These are phyloP conservation scores for Acer yangbiense DNA, from an alignment of 345 rosid genomes.

Conservation along the genomic window DNA sequence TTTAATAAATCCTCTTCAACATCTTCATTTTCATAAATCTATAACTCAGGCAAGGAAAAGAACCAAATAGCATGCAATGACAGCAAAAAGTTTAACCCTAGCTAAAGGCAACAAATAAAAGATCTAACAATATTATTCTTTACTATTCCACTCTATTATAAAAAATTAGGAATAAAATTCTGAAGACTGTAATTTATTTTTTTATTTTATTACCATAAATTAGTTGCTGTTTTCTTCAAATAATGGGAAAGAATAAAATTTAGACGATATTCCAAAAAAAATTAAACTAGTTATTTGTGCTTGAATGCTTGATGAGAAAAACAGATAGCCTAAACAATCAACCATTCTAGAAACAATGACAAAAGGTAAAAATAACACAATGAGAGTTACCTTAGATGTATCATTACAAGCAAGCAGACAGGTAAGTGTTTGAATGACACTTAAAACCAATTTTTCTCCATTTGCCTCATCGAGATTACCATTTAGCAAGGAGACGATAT, in stretches of 20 bases:
- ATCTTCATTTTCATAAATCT: background rate
- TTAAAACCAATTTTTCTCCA: slow-evolving; percentile 85
- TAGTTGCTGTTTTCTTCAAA: background rate
- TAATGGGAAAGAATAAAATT: background rate
- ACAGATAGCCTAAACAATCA: slow-evolving; percentile 15
- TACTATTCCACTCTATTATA: background rate
- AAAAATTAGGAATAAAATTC: background rate
- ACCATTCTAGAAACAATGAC: slow-evolving; percentile 2
- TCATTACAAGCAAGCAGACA: slow-evolving; percentile 82
- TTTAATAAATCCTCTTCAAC: background rate
- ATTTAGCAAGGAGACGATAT: slow-evolving; percentile 87
- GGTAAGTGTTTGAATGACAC: slow-evolving; percentile 85
- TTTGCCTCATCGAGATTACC: slow-evolving; percentile 73
- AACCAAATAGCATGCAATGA: background rate
- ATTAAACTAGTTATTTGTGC: slow-evolving; percentile 7
- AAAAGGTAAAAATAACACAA: slow-evolving; percentile 12
- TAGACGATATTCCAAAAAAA: background rate
- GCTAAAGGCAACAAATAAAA: background rate
- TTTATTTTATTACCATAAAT: slow-evolving; percentile 6
- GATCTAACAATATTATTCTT: background rate
- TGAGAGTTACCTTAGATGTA: slow-evolving; percentile 72
- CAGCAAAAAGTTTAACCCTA: background rate
- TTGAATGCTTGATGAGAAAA: background rate
- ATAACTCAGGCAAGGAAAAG: background rate
- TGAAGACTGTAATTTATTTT: background rate